phyloP scores from a whole-genome alignment of 352 stramenopile genomes.

The Pythium oligandrum region DNA sequence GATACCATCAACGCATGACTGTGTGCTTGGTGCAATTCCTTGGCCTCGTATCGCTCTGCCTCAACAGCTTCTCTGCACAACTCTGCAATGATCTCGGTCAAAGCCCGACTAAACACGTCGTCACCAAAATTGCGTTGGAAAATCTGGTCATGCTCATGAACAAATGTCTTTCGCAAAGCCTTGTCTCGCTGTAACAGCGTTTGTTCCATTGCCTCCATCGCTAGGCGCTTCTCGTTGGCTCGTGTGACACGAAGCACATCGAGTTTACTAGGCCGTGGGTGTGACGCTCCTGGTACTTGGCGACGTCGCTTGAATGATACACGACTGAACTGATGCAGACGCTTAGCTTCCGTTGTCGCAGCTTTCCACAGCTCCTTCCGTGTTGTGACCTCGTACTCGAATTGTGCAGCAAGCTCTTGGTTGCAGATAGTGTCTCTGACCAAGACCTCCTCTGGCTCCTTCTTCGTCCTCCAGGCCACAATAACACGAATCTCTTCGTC shows the following conservation, averaged over 20 bases:
- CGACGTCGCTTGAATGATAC: slow-evolving; percentile 25
- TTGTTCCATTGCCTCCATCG: slow-evolving; percentile 53
- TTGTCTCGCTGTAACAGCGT: slow-evolving; percentile 28
- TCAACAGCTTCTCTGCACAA: slow-evolving; percentile 23
- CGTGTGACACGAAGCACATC: slow-evolving; percentile 46
- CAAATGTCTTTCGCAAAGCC: slow-evolving; percentile 22
- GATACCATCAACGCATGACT: slow-evolving; percentile 7
- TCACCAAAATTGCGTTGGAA: slow-evolving; percentile 14
- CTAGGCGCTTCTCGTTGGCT: slow-evolving; percentile 57
- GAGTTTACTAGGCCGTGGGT: slow-evolving; percentile 21
- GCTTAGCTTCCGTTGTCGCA: slow-evolving; percentile 30
- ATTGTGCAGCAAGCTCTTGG: slow-evolving; percentile 36
- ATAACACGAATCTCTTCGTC: slow-evolving; percentile 32
- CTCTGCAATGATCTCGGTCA: slow-evolving; percentile 17
- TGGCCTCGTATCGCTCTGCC: slow-evolving; percentile 9
- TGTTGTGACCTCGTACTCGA: slow-evolving; percentile 42
- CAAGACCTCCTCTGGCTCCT: slow-evolving; percentile 29
- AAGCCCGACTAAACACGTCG: slow-evolving; percentile 23
- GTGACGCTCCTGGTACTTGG: slow-evolving; percentile 2
- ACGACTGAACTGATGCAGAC: slow-evolving; percentile 23
- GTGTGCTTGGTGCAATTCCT: not conserved
- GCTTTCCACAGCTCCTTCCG: slow-evolving; percentile 14
- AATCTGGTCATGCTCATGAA: slow-evolving; percentile 26
- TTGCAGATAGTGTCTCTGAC: slow-evolving; percentile 26
- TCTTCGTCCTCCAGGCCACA: slow-evolving; percentile 32